These are phyloP conservation scores for Tetrapyrgos nigripes DNA, from an alignment of 1,284 basidiomycete species.

Conservation along the genomic window DNA sequence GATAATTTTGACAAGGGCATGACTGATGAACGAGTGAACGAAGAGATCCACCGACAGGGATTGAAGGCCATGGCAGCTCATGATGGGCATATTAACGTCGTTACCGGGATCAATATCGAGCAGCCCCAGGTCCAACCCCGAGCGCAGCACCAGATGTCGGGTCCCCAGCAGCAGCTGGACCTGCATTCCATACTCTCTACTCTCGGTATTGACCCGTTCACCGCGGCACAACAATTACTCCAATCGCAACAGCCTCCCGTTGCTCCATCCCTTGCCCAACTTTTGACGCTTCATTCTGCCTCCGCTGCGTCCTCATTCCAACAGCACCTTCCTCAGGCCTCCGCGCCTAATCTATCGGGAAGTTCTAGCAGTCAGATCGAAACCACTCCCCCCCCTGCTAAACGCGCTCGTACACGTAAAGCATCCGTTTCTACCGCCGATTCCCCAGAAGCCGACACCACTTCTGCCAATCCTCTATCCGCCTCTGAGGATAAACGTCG, in stretches of 20 bases:
- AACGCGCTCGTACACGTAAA: constrained; percentile 63
- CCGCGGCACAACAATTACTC: constrained; percentile 29
- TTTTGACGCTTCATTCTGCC: constrained; percentile 61
- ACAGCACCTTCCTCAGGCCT: constrained; percentile 28
- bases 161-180: constrained; percentile 48
- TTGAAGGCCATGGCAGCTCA: constrained; percentile 54
- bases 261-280: constrained; percentile 66
- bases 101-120: constrained; percentile 48
- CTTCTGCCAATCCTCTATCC: constrained; percentile 38
- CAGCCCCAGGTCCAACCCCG: constrained; percentile 30
- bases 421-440: constrained; percentile 45
- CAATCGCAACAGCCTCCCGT: constrained; percentile 34
- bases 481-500: constrained; percentile 90
- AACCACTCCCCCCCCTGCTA: constrained; percentile 45
- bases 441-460: constrained; percentile 25
- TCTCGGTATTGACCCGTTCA: constrained; percentile 67
- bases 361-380: constrained; percentile 25
- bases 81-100: constrained; percentile 65
- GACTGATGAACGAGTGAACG: constrained; percentile 42
- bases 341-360: constrained; percentile 20
- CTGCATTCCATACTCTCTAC: constrained; percentile 62
- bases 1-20: constrained; percentile 8
- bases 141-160: constrained; percentile 13
- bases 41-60: constrained; percentile 35
- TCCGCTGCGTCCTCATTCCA: constrained; percentile 25